phyloP scores from a whole-genome alignment of 2,329 filamentous ascomycete species.

The Phyllosticta citribraziliensis region DNA sequence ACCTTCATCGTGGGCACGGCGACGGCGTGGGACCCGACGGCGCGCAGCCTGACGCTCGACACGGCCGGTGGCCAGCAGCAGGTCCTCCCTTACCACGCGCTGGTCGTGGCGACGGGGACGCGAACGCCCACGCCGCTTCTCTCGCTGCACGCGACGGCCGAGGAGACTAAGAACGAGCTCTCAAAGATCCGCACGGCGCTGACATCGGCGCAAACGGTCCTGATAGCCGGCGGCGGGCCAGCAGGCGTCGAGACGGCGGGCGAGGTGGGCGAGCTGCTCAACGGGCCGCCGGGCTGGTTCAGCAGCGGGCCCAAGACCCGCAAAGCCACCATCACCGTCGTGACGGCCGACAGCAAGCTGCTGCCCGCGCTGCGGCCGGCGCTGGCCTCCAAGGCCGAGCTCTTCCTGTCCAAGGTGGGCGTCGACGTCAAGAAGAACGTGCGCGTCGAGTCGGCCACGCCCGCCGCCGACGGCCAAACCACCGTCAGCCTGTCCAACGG shows the following conservation, averaged over 20 bases:
- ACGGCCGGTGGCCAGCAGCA: conserved; percentile 13
- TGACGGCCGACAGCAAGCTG: conserved; percentile 18
- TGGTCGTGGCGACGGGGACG: conserved; percentile 27
- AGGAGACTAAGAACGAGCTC: conserved; percentile 25
- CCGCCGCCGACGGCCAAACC: conserved; percentile 26
- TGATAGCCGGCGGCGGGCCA: conserved; percentile 26
- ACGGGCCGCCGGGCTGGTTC: conserved; percentile 35
- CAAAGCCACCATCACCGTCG: conserved; percentile 19
- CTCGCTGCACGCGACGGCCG: conserved; percentile 23
- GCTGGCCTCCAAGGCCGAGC: conserved; percentile 19
- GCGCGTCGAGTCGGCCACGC: conserved; percentile 9
- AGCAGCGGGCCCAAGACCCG: conserved; percentile 14
- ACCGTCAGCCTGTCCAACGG: conserved; percentile 30
- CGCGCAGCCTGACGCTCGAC: conserved; percentile 14
- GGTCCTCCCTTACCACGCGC: conserved; percentile 20
- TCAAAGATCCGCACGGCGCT: conserved; percentile 19
- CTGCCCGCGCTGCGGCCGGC: conserved; percentile 17
- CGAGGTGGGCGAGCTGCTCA: conserved; percentile 40
- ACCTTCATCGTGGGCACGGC: conserved; percentile 16
- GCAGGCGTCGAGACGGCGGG: conserved; percentile 29
- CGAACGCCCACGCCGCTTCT: conserved; percentile 22
- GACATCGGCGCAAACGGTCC: conserved; percentile 19
- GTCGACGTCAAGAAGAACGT: conserved; percentile 16
- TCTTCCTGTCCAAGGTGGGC: conserved; percentile 18
- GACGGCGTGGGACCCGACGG: conserved; percentile 19